Base-by-base conservation (phyloP, 1,139 yeast genomes). In the Wickerhamomyces sp. region DNA sequence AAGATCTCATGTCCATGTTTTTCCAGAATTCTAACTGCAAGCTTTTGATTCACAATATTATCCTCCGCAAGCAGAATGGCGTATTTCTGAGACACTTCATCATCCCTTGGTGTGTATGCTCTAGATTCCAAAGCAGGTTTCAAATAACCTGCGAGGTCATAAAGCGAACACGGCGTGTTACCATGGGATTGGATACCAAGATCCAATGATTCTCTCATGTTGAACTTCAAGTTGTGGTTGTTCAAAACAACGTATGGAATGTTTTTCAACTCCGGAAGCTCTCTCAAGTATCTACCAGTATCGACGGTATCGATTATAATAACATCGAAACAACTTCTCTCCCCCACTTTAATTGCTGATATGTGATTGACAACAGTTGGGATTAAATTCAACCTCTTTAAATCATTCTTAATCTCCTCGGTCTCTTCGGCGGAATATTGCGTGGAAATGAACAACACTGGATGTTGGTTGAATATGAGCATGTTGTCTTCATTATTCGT, bases 131-230 rank as follows among this genome's bases (percentile, higher is more conserved):
- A 63, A 0, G 95, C 95, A 2, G 95, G 94, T 32, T 86, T 75
- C 46, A 86, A 67, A 16, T 87, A 86, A 39, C 88, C 82, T 3
- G 93, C 93, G 46, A 86, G 67, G 55, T 86, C 95, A 32, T 82
- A 75, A 9, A 81, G 75, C 0, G 89, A 75, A 54, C 94, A 85
- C 23, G 95, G 95, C 1, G 93, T 83, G 52, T 84, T 86, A 33
- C 95, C 95, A 53, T 84, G 85, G 0, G 93, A 81, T 4, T 93
- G 81, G 38, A 86, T 85, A 51, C 95, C 95, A 47, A 86, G 66
- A 54, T 86, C 95, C 33, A 86, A 69, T 57, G 95, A 86, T 27
- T 79, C 70, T 55, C 87, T 77, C 78, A 86, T 78, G 53, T 82
- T 84, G 51, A 85, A 75, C 40, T 79, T 80, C 2, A 93, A 88